Evolutionary conservation across 345 rosid genomes (phyloP), one percentile per base, ranked within the genome.

Genomic region (Lepidium didymum): DNA sequence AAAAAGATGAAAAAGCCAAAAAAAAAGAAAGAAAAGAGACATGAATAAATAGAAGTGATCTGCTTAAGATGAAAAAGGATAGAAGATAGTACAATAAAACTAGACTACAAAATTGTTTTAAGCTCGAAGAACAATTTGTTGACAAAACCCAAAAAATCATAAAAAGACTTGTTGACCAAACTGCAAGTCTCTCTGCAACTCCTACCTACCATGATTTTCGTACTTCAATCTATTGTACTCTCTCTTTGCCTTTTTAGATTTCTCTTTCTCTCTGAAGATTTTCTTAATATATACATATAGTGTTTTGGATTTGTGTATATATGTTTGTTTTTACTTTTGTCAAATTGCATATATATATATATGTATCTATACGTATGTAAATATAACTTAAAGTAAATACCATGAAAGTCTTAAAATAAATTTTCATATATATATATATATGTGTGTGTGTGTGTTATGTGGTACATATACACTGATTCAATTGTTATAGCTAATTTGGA

Each of bases 31-130:
- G 42, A 27, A 50, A 73, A 72, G 43, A 58, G 43, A 58, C 65
- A 52, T 45, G 65, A 55, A 72, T 9, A 59, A 60, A 68, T 61
- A 64, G 60, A 50, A 35, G 25, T 63, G 70, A 62, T 62, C 13
- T 68, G 69, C 65, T 68, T 74, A 74, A 74, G 78, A 68, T 74
- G 64, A 74, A 74, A 74, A 52, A 54, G 78, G 74, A 62, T 69
- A 75, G 41, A 69, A 62, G 69, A 56, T 65, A 56, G 70, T 68
- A 75, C 78, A 42, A 12, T 61, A 50, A 12, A 62, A 52, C 56
- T 27, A 15, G 33, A 59, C 73, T 60, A 19, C 57, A 74, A 15
- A 67, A 11, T 23, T 62, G 51, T 36, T 62, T 62, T 56, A 60
- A 75, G 78, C 55, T 69, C 70, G 60, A 75, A 75, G 66, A 69